These are phyloP conservation scores for Neonectria punicea DNA, from an alignment of 2,329 filamentous ascomycete genomes.

Conservation along the genomic window DNA sequence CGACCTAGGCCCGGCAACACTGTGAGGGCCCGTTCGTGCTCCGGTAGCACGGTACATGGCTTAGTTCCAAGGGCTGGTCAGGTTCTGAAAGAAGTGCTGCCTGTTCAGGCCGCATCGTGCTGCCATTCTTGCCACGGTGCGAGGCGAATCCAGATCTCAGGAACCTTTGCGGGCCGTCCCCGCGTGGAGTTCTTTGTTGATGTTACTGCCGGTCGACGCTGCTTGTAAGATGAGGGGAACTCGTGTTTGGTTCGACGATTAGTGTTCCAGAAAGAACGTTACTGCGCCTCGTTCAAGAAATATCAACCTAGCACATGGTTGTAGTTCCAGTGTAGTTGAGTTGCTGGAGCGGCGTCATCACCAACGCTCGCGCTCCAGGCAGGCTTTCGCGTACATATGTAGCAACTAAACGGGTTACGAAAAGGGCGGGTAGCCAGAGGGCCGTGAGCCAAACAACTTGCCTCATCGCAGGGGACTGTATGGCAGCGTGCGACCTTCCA, in stretches of 20 bases:
- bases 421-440: constrained; percentile 3
- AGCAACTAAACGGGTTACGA: background rate
- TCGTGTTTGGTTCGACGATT: background rate
- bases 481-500: constrained; percentile 16
- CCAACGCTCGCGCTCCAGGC: background rate
- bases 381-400: background rate
- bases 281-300: background rate
- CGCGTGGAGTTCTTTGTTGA: constrained; percentile 7
- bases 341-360: background rate
- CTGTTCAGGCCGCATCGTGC: constrained; percentile 8
- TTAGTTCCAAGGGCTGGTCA: constrained; percentile 27
- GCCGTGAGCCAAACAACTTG: constrained; percentile 18
- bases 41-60: constrained; percentile 38
- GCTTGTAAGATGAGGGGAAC: background rate
- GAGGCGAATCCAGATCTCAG: constrained; percentile 7
- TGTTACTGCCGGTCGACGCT: background rate
- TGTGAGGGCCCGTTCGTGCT: constrained; percentile 34
- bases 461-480: constrained; percentile 16
- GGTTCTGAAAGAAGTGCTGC: constrained; percentile 16
- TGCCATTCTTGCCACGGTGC: constrained; percentile 15
- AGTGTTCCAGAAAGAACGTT: background rate
- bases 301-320: background rate
- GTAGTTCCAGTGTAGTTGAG: background rate
- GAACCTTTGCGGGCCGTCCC: constrained; percentile 4
- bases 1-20: constrained; percentile 30